These are phyloP conservation scores for Nothophytophthora sp. DNA, from an alignment of 352 stramenopile species.

Conservation along the genomic window DNA sequence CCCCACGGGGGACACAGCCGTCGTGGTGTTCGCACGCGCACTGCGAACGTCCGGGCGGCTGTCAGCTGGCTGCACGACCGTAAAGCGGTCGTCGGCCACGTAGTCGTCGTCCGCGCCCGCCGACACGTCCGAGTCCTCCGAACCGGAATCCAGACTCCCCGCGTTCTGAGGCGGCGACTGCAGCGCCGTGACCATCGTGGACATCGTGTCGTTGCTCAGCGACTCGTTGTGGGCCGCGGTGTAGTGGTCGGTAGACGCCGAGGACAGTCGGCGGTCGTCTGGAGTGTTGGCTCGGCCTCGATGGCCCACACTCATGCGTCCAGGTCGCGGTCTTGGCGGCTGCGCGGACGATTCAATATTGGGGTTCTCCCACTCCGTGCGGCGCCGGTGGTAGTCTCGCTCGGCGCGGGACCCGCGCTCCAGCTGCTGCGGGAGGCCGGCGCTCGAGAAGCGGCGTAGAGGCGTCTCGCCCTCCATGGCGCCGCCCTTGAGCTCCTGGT, in stretches of 20 bases:
- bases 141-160: constrained; percentile 11
- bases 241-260: constrained; percentile 20
- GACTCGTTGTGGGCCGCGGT: constrained; percentile 19
- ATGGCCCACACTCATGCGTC: background rate
- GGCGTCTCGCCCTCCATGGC: constrained; percentile 17
- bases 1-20: constrained; percentile 6
- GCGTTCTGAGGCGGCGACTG: constrained; percentile 14
- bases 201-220: constrained; percentile 28
- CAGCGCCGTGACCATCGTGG: constrained; percentile 25
- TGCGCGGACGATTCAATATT: no score
- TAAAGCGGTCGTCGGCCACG: constrained; percentile 1
- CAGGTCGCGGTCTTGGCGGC: background rate
- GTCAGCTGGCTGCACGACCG: no score
- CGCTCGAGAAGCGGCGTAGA: constrained; percentile 2
- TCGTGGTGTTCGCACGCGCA: constrained; percentile 4
- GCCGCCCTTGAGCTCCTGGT: constrained; percentile 15
- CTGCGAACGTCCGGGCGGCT: background rate
- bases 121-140: constrained; percentile 30
- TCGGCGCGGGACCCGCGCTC: constrained; percentile 3
- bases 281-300: background rate
- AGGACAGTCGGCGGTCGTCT: constrained; percentile 14
- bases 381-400: constrained; percentile 21
- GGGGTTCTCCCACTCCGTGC: constrained; percentile 23
- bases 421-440: constrained; percentile 1
- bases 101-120: constrained; percentile 30